phyloP scores from a whole-genome alignment of 371 early-diverging fungal species.

The Circinella umbellata region DNA sequence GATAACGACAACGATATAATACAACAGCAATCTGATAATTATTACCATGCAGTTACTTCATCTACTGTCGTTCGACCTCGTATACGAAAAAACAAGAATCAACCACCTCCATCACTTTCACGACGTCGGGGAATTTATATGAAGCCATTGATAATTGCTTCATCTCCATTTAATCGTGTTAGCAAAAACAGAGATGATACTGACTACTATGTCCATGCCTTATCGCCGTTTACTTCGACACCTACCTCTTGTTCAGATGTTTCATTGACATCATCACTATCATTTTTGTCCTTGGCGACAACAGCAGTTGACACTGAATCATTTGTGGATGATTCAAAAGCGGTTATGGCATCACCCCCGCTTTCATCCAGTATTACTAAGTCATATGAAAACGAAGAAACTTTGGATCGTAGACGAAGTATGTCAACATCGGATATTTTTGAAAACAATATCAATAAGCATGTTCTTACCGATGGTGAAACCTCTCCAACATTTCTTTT shows the following conservation, averaged over 20 bases:
- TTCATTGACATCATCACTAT: not conserved
- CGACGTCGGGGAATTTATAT: conserved; percentile 8
- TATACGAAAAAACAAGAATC: not conserved
- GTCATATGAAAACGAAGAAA: not conserved
- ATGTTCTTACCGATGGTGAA: conserved; percentile 4
- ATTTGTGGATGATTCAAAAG: not conserved
- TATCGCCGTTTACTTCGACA: not conserved
- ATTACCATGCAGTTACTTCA: conserved; percentile 13
- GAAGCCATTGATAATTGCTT: not conserved
- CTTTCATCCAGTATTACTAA: not conserved
- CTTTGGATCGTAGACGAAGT: not conserved
- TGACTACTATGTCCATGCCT: not conserved
- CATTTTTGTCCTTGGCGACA: too few relatives aligned
- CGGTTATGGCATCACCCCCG: not conserved
- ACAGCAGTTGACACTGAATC: too few relatives aligned
- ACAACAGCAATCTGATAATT: not conserved
- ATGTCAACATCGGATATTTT: not conserved
- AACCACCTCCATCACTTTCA: conserved; percentile 9
- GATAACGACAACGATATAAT: not conserved
- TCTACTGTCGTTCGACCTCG: conserved; percentile 3
- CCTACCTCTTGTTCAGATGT: not conserved
- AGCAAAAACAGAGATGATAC: not conserved
- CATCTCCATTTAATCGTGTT: not conserved
- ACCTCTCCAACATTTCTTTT: conserved; percentile 16
- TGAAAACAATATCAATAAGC: not conserved